These are phyloP conservation scores for Candida ovalis DNA, from an alignment of 805 yeast species.

Conservation along the genomic window DNA sequence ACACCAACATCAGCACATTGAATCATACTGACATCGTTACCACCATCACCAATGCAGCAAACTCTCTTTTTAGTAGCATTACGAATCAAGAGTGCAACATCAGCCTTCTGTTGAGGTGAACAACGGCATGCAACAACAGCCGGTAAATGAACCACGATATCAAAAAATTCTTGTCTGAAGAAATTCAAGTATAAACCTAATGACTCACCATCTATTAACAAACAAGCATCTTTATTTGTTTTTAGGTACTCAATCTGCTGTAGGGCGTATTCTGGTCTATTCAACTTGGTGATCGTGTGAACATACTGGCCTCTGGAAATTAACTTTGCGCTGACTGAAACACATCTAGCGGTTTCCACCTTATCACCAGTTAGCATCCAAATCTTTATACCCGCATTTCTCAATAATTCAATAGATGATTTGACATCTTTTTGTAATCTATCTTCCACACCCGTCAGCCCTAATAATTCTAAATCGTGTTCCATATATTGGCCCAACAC, in stretches of 20 bases:
- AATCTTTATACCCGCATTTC: constrained; percentile 95
- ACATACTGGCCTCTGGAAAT: constrained; percentile 93
- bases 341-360: constrained; percentile 97
- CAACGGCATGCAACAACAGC: constrained; percentile 98
- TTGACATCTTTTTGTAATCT: constrained; percentile 89
- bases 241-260: constrained; percentile 70
- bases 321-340: constrained; percentile 90
- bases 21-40: constrained; percentile 98
- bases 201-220: constrained; percentile 93
- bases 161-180: constrained; percentile 70
- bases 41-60: constrained; percentile 99
- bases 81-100: constrained; percentile 79
- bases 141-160: constrained; percentile 72
- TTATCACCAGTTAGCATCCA: constrained; percentile 99
- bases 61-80: constrained; percentile 82
- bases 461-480: constrained; percentile 77
- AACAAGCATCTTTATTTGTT: constrained; percentile 62
- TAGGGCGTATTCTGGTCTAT: constrained; percentile 62
- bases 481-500: constrained; percentile 72
- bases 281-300: constrained; percentile 72
- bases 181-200: constrained; percentile 62
- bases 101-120: constrained; percentile 98
- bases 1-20: constrained; percentile 99
- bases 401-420: constrained; percentile 81
- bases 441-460: constrained; percentile 97